phyloP scores from a whole-genome alignment of 129 eudicot genomes.

The Glebionis coronaria region DNA sequence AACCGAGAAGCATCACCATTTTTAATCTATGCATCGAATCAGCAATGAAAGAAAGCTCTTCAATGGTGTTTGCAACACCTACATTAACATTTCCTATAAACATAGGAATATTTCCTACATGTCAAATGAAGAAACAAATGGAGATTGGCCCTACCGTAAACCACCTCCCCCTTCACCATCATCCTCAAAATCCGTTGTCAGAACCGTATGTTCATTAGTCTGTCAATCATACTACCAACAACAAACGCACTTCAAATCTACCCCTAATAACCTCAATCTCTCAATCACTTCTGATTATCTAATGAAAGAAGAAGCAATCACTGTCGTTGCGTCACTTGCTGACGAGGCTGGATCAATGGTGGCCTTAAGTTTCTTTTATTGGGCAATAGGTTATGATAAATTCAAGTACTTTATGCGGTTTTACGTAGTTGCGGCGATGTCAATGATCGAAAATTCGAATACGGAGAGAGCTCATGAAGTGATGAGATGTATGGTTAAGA shows the following conservation, averaged over 20 bases:
- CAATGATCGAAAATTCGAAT: conserved; percentile 65
- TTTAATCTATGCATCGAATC: conserved; percentile 34
- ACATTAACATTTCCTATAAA: not conserved
- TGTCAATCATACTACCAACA: conserved; percentile 67
- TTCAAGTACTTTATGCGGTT: conserved; percentile 69
- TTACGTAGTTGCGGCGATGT: conserved; percentile 59
- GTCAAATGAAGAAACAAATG: conserved; percentile 13
- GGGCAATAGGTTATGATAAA: conserved; percentile 56
- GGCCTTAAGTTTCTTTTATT: conserved; percentile 80
- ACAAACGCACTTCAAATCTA: conserved; percentile 45
- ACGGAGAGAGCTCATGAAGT: conserved; percentile 74
- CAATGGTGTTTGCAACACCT: conserved; percentile 20
- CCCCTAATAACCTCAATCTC: conserved; percentile 49
- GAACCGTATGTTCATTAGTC: conserved; percentile 58
- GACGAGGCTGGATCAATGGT: conserved; percentile 92
- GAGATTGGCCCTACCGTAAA: too few species aligned
- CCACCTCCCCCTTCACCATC: conserved; percentile 31
- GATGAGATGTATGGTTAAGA: conserved; percentile 67
- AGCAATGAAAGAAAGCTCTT: conserved; percentile 26
- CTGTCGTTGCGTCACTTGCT: conserved; percentile 72
- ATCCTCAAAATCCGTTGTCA: conserved; percentile 50
- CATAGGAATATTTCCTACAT: conserved; percentile 21
- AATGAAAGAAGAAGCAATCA: conserved; percentile 67
- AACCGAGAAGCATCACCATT: not conserved
- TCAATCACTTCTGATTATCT: conserved; percentile 43